Base-by-base conservation (phyloP, 116 monocot species). In the Trichopus zeylanicus region DNA sequence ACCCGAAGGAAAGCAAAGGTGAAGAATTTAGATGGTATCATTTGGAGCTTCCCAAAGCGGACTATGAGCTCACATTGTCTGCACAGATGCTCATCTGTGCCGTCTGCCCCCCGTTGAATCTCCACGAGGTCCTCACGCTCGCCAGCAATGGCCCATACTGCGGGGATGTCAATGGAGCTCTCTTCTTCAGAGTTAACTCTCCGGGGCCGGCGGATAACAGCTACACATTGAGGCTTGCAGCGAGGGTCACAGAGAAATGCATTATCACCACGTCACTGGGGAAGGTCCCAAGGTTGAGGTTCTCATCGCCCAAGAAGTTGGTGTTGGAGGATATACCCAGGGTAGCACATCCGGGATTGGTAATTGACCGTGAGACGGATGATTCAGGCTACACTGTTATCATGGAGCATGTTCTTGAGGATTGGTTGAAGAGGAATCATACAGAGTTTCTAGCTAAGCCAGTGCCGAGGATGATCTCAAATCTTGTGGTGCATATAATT, bases 391-490 rank as follows among this genome's bases (percentile, higher is more conserved):
- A 69, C 3, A 75, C 70, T 1, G 86, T 86, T 19, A 95, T 95
- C 3, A 69, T 61, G 1, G 89, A 86, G 69, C 80, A 79, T 47
- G 65, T 95, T 16, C 66, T 95, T 0, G 95, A 89, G 42, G 77
- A 75, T 47, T 67, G 86, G 56, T 33, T 95, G 46, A 77, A 78
- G 6, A 83, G 86, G 94, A 89, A 94, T 56, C 94, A 94, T 51
- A 83, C 89, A 0, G 89, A 83, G 70, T 85, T 86, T 66, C 86
- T 83, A 0, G 94, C 86, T 61, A 83, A 83, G 42, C 83, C 83
- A 0, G 89, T 94, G 34, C 94, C 94, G 0, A 47, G 15, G 6
- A 67, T 53, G 20, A 70, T 89, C 2, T 78, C 94, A 0, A 76
- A 80, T 60, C 72, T 94, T 3, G 42, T 94, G 5, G 67, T 89